A percentile compares a stretch with the other conserved stretches of the same genome.
Conservation (phyloP, 805 yeast genomes). For the Pichia californica region DNA sequence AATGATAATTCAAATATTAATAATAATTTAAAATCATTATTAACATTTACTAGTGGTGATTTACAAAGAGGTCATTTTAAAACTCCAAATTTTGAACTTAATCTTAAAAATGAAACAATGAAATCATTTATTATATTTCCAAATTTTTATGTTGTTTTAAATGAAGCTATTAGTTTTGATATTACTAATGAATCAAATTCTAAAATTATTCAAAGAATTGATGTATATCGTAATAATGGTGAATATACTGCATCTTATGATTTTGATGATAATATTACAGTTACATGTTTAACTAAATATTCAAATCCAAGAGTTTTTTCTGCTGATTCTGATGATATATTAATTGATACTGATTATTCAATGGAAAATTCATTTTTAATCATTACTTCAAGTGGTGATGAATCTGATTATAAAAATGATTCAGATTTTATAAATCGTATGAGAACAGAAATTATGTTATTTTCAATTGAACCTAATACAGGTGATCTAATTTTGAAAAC, state of each 20-base stretch:
- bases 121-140: neutral
- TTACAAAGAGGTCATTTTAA: neutral
- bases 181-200: neutral
- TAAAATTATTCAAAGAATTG: neutral
- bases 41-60: slow-evolving; percentile 1
- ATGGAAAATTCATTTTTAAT: slow-evolving; percentile 13
- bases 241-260: slow-evolving; percentile 10
- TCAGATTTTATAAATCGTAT: neutral
- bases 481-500: slow-evolving; percentile 9
- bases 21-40: neutral
- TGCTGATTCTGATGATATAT: slow-evolving; percentile 10
- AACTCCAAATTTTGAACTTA: slow-evolving; percentile 1
- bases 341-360: neutral
- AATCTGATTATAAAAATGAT: slow-evolving; percentile 5
- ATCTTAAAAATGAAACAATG: neutral
- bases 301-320: neutral
- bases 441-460: slow-evolving; percentile 13
- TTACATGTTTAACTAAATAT: slow-evolving; percentile 7
- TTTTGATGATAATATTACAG: slow-evolving; percentile 14
- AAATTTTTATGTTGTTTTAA: slow-evolving; percentile 3
- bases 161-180: neutral
- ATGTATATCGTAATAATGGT: neutral
- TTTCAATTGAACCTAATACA: slow-evolving; percentile 8
- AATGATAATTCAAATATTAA: neutral
- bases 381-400: slow-evolving; percentile 7